Percentiles rank a stretch among this genome's conserved stretches.
These are phyloP conservation scores for Clitoria ternatea DNA, from an alignment of 306 rosid species.

Conservation along the genomic window DNA sequence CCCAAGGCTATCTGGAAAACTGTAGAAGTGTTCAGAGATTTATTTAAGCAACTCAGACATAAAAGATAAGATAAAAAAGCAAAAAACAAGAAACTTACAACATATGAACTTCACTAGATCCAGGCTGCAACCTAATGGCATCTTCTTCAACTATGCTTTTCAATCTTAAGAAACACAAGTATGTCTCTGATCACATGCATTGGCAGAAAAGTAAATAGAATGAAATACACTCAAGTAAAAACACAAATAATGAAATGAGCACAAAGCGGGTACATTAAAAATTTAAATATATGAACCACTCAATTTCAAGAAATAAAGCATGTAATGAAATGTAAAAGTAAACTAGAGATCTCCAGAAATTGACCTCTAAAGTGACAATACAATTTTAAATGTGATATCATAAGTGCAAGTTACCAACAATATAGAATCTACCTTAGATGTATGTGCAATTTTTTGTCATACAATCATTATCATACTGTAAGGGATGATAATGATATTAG, in stretches of 20 bases:
- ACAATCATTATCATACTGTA: too few species aligned
- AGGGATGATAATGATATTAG: too few species aligned
- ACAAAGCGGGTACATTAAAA: background rate
- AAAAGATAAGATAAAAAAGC: background rate
- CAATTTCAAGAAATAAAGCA: background rate
- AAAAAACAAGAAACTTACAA: constrained; percentile 55
- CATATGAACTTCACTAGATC: constrained; percentile 85
- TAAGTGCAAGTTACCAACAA: background rate
- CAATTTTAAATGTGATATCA: background rate
- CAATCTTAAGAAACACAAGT: constrained; percentile 73
- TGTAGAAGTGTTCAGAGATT: constrained; percentile 60
- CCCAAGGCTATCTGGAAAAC: constrained; percentile 94
- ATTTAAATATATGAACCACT: background rate
- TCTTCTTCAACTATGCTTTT: constrained; percentile 86
- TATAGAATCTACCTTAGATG: too few species aligned
- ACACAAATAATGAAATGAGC: background rate
- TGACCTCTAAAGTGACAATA: background rate
- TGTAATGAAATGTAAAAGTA: background rate
- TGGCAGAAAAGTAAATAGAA: constrained; percentile 12
- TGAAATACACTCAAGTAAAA: background rate
- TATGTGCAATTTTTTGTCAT: too few species aligned
- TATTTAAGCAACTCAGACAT: constrained; percentile 25
- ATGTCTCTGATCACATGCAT: constrained; percentile 60
- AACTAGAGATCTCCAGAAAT: background rate
- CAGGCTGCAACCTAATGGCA: constrained; percentile 81